Conservation (phyloP, 2,329 filamentous ascomycete genomes). For the Didymella pomorum region DNA sequence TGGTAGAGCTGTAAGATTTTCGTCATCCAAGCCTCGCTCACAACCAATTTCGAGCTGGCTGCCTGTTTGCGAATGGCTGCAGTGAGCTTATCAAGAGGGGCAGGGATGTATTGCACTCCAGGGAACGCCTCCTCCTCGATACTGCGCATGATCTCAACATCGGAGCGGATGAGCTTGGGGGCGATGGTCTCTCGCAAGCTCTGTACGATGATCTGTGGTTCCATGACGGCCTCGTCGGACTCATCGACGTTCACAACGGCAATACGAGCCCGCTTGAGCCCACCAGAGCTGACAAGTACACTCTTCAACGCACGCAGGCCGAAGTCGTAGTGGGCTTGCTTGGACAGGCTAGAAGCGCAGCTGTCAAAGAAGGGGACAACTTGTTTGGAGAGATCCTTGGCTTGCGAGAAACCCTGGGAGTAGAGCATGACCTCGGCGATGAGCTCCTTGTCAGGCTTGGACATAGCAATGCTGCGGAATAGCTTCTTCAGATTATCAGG, state of each 20-base stretch:
- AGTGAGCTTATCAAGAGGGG: conserved; percentile 80
- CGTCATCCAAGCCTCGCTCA: conserved; percentile 95
- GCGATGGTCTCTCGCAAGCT: conserved; percentile 98
- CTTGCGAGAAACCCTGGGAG: conserved; percentile 97
- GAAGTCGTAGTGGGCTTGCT: conserved; percentile 99
- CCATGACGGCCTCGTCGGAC: conserved; percentile 75
- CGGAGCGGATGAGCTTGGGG: conserved; percentile 90
- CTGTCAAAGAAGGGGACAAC: conserved; percentile 98
- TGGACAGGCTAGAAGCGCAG: conserved; percentile 81
- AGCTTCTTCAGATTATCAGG: conserved; percentile 99
- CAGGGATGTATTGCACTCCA: conserved; percentile 89
- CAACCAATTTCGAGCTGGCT: conserved; percentile 82
- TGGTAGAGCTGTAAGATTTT: conserved; percentile 97
- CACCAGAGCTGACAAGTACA: conserved; percentile 96
- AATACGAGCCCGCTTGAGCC: conserved; percentile 86
- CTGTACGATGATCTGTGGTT: conserved; percentile 98
- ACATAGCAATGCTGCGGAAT: conserved; percentile 99
- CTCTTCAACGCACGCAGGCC: conserved; percentile 97
- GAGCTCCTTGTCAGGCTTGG: conserved; percentile 98
- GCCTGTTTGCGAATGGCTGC: conserved; percentile 84
- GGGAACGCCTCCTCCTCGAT: conserved; percentile 91
- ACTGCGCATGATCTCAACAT: conserved; percentile 85
- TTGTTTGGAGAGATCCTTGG: conserved; percentile 91
- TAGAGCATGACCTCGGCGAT: conserved; percentile 99
- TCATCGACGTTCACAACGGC: conserved; percentile 62